Conservation (phyloP, 1,284 basidiomycete genomes). For the Xanthoconium separans region DNA sequence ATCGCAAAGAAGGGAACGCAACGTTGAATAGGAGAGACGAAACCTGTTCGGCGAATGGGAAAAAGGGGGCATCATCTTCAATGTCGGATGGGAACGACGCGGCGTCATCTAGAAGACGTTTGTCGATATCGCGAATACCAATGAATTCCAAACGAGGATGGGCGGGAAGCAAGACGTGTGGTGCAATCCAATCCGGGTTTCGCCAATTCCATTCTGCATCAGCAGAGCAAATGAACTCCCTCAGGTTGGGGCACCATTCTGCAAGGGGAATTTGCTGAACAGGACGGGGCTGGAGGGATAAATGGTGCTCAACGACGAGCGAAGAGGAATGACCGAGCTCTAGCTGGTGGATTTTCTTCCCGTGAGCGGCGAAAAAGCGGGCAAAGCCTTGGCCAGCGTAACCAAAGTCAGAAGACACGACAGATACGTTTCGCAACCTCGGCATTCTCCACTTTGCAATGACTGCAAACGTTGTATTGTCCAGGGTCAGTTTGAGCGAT, state of each 20-base stretch:
- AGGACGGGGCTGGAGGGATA: slow-evolving; percentile 43
- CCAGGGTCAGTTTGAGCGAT: slow-evolving; percentile 66
- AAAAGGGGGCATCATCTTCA: slow-evolving; percentile 50
- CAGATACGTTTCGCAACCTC: slow-evolving; percentile 55
- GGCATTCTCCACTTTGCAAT: slow-evolving; percentile 63
- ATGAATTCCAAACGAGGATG: slow-evolving; percentile 64
- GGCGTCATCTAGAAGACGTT: slow-evolving; percentile 48
- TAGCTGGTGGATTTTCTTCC: slow-evolving; percentile 56
- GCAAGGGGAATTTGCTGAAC: slow-evolving; percentile 47
- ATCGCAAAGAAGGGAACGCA: slow-evolving; percentile 61
- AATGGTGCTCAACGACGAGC: slow-evolving; percentile 61
- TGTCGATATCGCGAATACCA: slow-evolving; percentile 69
- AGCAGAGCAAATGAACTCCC: slow-evolving; percentile 67
- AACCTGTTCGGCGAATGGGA: slow-evolving; percentile 64
- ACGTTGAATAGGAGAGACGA: slow-evolving; percentile 52
- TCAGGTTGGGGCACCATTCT: slow-evolving; percentile 62
- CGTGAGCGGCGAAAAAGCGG: slow-evolving; percentile 64
- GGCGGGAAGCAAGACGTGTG: slow-evolving; percentile 64
- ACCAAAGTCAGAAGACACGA: slow-evolving; percentile 66
- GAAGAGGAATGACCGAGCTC: slow-evolving; percentile 70
- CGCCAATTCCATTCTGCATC: slow-evolving; percentile 80
- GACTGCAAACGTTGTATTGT: slow-evolving; percentile 65
- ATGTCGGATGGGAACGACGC: slow-evolving; percentile 30
- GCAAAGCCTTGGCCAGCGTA: slow-evolving; percentile 62
- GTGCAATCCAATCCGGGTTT: slow-evolving; percentile 75